Conservation (phyloP, 169 alveolate species). For the Plasmodium inui region DNA sequence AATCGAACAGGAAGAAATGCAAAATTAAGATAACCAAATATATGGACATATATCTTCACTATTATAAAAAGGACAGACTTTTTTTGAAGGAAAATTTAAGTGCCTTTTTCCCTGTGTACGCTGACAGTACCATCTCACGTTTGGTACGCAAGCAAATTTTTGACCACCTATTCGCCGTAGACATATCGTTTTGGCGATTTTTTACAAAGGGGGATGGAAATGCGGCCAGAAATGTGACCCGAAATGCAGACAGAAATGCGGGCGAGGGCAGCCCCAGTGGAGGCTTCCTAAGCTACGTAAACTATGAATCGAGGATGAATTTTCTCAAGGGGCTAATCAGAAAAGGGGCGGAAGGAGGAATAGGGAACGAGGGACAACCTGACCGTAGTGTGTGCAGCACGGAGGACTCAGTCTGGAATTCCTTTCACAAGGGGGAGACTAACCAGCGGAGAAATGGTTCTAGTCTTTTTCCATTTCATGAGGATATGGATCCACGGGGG, state of each 20-base stretch:
- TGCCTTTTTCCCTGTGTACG: constrained; percentile 29
- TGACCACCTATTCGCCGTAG: constrained; percentile 8
- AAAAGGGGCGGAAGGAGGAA: not conserved
- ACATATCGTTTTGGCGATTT: not conserved
- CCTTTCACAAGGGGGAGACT: not conserved
- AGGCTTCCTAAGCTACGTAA: constrained; percentile 9
- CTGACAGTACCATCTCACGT: not conserved
- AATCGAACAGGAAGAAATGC: constrained; percentile 38
- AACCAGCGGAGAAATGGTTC: not conserved
- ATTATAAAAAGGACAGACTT: constrained; percentile 26
- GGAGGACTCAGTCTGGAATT: not conserved
- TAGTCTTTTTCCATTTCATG: not conserved
- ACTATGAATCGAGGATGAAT: not conserved
- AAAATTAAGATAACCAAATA: constrained; percentile 31
- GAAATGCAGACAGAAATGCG: not conserved
- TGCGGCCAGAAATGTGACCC: not conserved
- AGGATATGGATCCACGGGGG: not conserved
- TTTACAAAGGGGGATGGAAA: not conserved
- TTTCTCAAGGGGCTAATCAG: constrained; percentile 2
- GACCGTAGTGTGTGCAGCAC: not conserved
- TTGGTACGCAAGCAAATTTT: constrained; percentile 26
- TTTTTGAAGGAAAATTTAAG: constrained; percentile 27
- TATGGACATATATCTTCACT: constrained; percentile 41
- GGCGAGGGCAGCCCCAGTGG: not conserved
- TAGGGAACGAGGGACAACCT: not conserved